Evolutionary conservation across 1,284 basidiomycete genomes (phyloP).

Genomic region (Leccinum solheimii): DNA sequence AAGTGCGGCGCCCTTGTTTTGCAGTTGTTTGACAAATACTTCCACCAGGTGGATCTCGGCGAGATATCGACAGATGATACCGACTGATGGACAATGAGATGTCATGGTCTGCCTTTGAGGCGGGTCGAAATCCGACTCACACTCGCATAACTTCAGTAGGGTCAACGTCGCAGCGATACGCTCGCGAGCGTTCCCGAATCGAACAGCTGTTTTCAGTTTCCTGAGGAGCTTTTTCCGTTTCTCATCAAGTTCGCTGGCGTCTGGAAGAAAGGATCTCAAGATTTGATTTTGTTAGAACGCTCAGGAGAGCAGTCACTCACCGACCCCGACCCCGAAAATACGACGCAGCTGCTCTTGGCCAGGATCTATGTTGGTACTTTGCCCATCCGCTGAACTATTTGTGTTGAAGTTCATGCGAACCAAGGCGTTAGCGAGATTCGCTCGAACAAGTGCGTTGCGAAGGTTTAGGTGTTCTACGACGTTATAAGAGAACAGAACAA

Average conservation of each 20-base stretch:
- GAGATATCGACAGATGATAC: background rate
- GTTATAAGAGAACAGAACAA: background rate
- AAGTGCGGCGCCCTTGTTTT: background rate
- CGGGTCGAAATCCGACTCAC: slow-evolving; percentile 1
- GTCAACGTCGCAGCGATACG: slow-evolving; percentile 17
- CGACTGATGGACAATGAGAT: background rate
- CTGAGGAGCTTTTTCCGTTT: slow-evolving; percentile 10
- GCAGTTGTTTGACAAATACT: background rate
- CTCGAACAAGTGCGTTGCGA: background rate
- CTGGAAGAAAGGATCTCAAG: slow-evolving; percentile 7
- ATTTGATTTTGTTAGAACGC: background rate
- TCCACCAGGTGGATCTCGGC: background rate
- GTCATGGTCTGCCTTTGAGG: background rate
- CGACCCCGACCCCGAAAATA: background rate
- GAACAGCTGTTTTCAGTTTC: slow-evolving; percentile 11
- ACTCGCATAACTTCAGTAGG: slow-evolving; percentile 8
- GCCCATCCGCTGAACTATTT: background rate
- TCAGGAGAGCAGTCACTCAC: background rate
- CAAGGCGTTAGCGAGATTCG: slow-evolving; percentile 5
- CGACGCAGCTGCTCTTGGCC: background rate
- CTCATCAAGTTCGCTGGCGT: background rate
- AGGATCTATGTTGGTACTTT: background rate
- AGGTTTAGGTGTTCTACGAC: background rate
- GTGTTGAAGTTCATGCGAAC: slow-evolving; percentile 3
- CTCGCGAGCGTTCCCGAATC: slow-evolving; percentile 11